Percentiles rank a stretch among this genome's conserved stretches.
Evolutionary conservation across 768 basidiomycete genomes (phyloP).

Genomic region (Saitozyma podzolica): DNA sequence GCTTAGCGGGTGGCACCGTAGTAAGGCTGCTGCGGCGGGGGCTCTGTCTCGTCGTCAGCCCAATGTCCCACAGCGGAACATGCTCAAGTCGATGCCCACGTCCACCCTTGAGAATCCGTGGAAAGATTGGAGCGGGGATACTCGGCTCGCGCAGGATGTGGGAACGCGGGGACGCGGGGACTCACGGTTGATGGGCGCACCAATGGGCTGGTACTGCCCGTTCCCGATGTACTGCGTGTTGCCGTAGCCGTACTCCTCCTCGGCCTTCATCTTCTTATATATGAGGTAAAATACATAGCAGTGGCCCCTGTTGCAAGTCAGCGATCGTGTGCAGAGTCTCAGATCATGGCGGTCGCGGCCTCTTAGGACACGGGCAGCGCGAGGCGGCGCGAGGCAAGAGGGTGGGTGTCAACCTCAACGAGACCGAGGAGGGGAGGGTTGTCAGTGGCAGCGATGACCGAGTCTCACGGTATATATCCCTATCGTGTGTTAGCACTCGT

Average conservation of each 20-base stretch:
- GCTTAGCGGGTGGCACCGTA: no score
- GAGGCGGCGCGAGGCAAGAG: no score
- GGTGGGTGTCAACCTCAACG: background rate
- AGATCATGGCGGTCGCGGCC: background rate
- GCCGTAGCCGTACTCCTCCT: constrained; percentile 40
- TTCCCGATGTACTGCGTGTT: constrained; percentile 45
- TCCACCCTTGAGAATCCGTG: constrained; percentile 4
- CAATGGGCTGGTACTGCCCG: constrained; percentile 26
- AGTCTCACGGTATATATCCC: background rate
- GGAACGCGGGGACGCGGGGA: no score
- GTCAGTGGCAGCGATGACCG: constrained; percentile 33
- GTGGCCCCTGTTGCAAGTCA: background rate
- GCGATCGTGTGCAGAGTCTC: background rate
- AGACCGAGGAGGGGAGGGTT: background rate
- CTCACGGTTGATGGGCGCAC: no score
- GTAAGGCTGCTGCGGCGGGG: no score
- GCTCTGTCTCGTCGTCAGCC: no score
- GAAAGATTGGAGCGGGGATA: no score
- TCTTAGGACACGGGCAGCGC: background rate
- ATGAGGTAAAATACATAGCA: constrained; percentile 2
- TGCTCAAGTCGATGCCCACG: background rate
- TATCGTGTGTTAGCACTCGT: background rate
- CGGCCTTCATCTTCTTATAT: constrained; percentile 48
- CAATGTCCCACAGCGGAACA: no score
- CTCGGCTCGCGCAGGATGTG: no score